phyloP scores from a whole-genome alignment of 1,139 yeast genomes.

The Yamadazyma siamensis region DNA sequence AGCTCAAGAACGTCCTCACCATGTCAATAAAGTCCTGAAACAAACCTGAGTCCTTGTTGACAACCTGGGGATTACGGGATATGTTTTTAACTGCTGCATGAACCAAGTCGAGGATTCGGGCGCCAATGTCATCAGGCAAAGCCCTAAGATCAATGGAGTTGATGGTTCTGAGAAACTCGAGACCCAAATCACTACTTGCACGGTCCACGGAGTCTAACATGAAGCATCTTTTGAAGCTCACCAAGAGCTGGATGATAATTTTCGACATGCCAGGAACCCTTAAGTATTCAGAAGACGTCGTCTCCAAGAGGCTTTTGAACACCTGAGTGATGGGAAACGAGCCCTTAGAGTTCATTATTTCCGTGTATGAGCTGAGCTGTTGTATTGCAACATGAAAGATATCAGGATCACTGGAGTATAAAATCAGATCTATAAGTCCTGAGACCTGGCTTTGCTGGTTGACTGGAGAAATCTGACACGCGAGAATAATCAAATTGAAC shows the following conservation, averaged over 20 bases:
- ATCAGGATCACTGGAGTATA: slow-evolving; percentile 22
- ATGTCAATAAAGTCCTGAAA: slow-evolving; percentile 3
- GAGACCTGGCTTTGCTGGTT: slow-evolving; percentile 30
- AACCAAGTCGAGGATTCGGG: slow-evolving; percentile 10
- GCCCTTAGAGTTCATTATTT: slow-evolving; percentile 16
- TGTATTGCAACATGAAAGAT: slow-evolving; percentile 24
- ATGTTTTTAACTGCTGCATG: background rate
- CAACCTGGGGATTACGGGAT: background rate
- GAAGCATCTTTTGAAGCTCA: slow-evolving; percentile 8
- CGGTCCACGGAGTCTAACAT: background rate
- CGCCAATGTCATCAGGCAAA: slow-evolving; percentile 10
- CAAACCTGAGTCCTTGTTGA: background rate
- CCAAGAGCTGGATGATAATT: slow-evolving; percentile 14
- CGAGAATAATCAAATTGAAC: slow-evolving; percentile 32
- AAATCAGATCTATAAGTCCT: slow-evolving; percentile 24
- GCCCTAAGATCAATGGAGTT: slow-evolving; percentile 7
- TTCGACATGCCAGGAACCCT: slow-evolving; percentile 17
- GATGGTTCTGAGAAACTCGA: slow-evolving; percentile 8
- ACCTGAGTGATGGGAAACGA: slow-evolving; percentile 20
- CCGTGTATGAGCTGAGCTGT: slow-evolving; percentile 21
- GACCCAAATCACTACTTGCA: slow-evolving; percentile 1
- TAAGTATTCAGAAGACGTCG: slow-evolving; percentile 11
- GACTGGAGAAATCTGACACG: slow-evolving; percentile 32
- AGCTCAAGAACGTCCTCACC: slow-evolving; percentile 13
- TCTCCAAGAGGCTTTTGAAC: slow-evolving; percentile 15